phyloP scores from a whole-genome alignment of 495 filamentous ascomycete species.

The Rusavskia elegans region DNA sequence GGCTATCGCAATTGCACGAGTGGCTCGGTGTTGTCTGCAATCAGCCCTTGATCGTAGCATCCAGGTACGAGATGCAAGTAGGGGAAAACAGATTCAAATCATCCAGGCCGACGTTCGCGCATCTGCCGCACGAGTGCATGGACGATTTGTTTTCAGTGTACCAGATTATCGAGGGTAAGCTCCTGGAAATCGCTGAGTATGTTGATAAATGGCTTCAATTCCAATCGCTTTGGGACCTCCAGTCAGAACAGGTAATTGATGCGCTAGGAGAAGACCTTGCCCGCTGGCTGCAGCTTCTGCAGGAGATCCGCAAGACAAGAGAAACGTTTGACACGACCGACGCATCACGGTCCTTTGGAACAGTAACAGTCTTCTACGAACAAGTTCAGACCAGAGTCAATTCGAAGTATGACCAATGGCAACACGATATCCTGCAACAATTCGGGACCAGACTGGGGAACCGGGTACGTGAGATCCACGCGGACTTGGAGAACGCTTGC shows the following conservation, averaged over 20 bases:
- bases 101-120: conserved; percentile 61
- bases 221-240: conserved; percentile 95
- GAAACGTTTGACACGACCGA: conserved; percentile 94
- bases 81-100: conserved; percentile 41
- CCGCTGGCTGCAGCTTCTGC: conserved; percentile 82
- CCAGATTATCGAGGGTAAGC: conserved; percentile 57
- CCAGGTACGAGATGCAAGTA: conserved; percentile 79
- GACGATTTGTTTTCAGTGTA: conserved; percentile 65
- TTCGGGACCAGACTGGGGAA: conserved; percentile 83
- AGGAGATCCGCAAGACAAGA: conserved; percentile 85
- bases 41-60: conserved; percentile 80
- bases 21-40: conserved; percentile 91
- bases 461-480: conserved; percentile 75
- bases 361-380: conserved; percentile 88
- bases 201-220: conserved; percentile 97
- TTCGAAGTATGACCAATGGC: conserved; percentile 98
- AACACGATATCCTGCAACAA: conserved; percentile 85
- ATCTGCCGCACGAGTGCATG: conserved; percentile 70
- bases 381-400: conserved; percentile 97
- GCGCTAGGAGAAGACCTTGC: conserved; percentile 79
- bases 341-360: conserved; percentile 76
- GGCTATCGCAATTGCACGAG: conserved; percentile 80
- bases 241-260: conserved; percentile 86
- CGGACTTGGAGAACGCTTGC: conserved; percentile 75
- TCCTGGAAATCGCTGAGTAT: conserved; percentile 61